Conservation (phyloP, 2,329 filamentous ascomycete species). For the Aspergillus hiratsukae region DNA sequence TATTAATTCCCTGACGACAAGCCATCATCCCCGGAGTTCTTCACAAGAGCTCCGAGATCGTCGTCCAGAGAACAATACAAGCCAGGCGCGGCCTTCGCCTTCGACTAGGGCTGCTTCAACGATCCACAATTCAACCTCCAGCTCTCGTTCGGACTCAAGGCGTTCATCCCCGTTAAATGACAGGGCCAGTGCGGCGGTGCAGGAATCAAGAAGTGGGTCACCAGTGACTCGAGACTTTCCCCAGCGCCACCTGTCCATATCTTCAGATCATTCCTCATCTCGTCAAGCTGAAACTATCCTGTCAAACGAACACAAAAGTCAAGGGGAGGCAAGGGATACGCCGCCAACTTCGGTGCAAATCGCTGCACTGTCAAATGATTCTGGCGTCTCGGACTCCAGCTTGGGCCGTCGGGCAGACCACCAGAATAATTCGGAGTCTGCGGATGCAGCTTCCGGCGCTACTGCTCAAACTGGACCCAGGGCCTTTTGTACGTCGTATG, state of each 20-base stretch:
- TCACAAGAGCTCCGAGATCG: slow-evolving; percentile 48
- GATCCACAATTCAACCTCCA: slow-evolving; percentile 49
- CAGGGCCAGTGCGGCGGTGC: slow-evolving; percentile 41
- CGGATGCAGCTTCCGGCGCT: slow-evolving; percentile 16
- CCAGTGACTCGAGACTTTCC: slow-evolving; percentile 15
- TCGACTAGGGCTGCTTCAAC: slow-evolving; percentile 43
- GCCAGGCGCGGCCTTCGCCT: slow-evolving; percentile 49
- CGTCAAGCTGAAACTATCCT: slow-evolving; percentile 7
- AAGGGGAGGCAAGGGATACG: slow-evolving; percentile 10
- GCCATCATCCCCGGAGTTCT: slow-evolving; percentile 51
- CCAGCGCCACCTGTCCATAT: slow-evolving; percentile 19
- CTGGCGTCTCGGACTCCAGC: not conserved
- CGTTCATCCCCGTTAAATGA: slow-evolving; percentile 59
- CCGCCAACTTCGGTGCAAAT: slow-evolving; percentile 17
- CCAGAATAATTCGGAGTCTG: slow-evolving; percentile 5
- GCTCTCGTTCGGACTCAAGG: slow-evolving; percentile 55
- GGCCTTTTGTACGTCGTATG: slow-evolving; percentile 18
- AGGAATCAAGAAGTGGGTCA: slow-evolving; percentile 28
- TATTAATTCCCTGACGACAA: slow-evolving; percentile 31
- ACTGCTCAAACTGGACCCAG: slow-evolving; percentile 30
- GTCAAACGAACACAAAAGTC: slow-evolving; percentile 8
- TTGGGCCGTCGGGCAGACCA: not conserved
- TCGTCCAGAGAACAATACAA: slow-evolving; percentile 44
- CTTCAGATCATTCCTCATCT: slow-evolving; percentile 8
- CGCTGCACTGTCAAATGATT: not conserved